Conservation (phyloP, 495 filamentous ascomycete genomes). For the Chlorociboria aeruginascens region DNA sequence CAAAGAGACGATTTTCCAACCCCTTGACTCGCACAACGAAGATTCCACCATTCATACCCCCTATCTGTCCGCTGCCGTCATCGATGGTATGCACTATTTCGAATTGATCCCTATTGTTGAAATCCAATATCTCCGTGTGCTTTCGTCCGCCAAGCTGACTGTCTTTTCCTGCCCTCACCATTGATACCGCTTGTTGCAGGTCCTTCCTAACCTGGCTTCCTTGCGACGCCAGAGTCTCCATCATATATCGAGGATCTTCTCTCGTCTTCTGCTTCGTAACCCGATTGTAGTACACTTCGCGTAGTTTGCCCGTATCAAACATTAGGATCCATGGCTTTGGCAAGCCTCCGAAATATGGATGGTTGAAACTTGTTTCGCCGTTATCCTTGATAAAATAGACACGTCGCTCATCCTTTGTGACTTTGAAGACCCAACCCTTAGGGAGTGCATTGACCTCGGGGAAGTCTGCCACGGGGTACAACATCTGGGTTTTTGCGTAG, state of each 20-base stretch:
- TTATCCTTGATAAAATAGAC: slow-evolving; percentile 1
- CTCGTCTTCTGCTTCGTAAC: neutral
- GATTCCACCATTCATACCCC: slow-evolving; percentile 18
- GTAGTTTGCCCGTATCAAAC: neutral
- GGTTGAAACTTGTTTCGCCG: neutral
- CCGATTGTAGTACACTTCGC: slow-evolving; percentile 7
- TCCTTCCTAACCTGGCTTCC: too few relatives aligned
- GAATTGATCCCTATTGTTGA: slow-evolving; percentile 6
- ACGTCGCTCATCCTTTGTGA: neutral
- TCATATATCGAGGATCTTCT: slow-evolving; percentile 6
- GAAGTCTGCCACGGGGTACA: neutral
- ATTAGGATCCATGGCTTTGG: slow-evolving; percentile 11
- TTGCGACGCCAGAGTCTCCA: neutral
- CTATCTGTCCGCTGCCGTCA: slow-evolving; percentile 8
- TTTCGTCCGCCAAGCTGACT: neutral
- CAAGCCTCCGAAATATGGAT: slow-evolving; percentile 7
- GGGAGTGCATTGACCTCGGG: slow-evolving; percentile 1
- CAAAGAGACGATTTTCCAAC: neutral
- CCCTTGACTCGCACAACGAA: slow-evolving; percentile 13
- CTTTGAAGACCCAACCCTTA: neutral
- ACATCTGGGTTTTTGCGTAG: too few relatives aligned
- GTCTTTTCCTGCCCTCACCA: neutral
- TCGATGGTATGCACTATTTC: slow-evolving; percentile 13
- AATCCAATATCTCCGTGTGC: neutral
- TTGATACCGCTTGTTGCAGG: neutral